Conservation (phyloP, 2,329 filamentous ascomycete genomes). For the Acrodontium crateriforme region DNA sequence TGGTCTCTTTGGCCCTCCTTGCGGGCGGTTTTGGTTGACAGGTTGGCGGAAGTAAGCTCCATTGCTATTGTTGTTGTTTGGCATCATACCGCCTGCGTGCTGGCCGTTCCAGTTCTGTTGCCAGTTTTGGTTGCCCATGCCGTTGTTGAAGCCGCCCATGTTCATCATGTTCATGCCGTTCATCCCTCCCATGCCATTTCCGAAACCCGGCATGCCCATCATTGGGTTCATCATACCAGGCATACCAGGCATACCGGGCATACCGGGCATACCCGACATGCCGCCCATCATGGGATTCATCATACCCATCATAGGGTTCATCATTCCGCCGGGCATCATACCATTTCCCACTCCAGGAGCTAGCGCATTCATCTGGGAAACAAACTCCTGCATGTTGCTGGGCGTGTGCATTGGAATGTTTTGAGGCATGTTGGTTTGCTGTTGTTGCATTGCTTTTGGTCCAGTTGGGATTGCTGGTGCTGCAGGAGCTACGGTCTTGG, state of each 20-base stretch:
- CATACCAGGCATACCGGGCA: conserved; percentile 13
- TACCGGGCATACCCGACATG: too few relatives aligned
- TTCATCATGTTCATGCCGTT: conserved; percentile 19
- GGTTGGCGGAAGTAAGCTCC: conserved; percentile 92
- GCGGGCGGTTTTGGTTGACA: conserved; percentile 83
- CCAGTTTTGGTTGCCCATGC: conserved; percentile 11
- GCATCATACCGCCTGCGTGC: conserved; percentile 15
- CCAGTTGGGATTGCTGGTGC: conserved; percentile 9
- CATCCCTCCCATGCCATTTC: conserved; percentile 21
- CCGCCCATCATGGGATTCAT: conserved; percentile 17
- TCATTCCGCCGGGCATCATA: conserved; percentile 13
- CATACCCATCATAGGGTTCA: conserved; percentile 17
- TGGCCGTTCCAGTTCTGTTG: conserved; percentile 18
- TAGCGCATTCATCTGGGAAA: conserved; percentile 32
- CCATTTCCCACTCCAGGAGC: conserved; percentile 7
- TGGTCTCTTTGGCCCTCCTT: conserved; percentile 64
- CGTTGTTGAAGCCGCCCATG: conserved; percentile 5
- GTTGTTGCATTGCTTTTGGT: conserved; percentile 12
- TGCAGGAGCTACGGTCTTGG: conserved; percentile 17
- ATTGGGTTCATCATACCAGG: conserved; percentile 13
- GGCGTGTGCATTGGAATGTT: conserved; percentile 6
- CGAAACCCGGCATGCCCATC: conserved; percentile 12
- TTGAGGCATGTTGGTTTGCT: conserved; percentile 1
- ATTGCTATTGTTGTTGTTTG: conserved; percentile 56
- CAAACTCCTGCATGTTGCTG: conserved; percentile 27